Evolutionary conservation across 768 basidiomycete genomes (phyloP).

Genomic region (Phanerodontia chrysosporium): DNA sequence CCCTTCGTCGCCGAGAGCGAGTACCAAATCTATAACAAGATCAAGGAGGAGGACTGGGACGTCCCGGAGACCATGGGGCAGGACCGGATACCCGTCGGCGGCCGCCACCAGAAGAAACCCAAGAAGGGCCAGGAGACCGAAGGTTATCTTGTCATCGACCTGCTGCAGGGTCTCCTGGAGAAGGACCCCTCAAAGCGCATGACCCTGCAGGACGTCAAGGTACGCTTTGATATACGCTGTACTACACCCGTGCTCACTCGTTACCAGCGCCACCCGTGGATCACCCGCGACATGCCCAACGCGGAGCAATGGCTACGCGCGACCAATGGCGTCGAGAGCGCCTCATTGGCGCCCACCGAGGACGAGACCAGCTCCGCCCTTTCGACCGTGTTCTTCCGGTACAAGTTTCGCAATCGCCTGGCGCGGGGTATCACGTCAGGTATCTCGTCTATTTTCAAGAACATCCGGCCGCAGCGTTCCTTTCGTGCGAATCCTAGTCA

Average conservation of each 20-base stretch:
- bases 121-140: conserved; percentile 37
- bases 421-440: conserved; percentile 43
- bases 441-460: conserved; percentile 49
- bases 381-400: conserved; percentile 59
- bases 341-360: conserved; percentile 59
- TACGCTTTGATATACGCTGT: conserved; percentile 25
- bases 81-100: conserved; percentile 62
- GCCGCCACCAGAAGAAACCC: conserved; percentile 39
- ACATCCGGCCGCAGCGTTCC: conserved; percentile 33
- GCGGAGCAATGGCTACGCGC: conserved; percentile 67
- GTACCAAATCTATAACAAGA: conserved; percentile 74
- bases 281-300: conserved; percentile 61
- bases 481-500: conserved; percentile 17
- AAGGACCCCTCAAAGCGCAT: conserved; percentile 77
- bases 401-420: conserved; percentile 39
- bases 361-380: conserved; percentile 76
- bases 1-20: conserved; percentile 71
- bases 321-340: conserved; percentile 44
- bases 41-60: conserved; percentile 72
- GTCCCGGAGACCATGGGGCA: conserved; percentile 67
- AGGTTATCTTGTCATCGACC: conserved; percentile 59
- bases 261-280: conserved; percentile 57
- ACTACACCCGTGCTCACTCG: background rate
- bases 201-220: conserved; percentile 81
- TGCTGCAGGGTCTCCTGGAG: conserved; percentile 74